Evolutionary conservation across 2,329 filamentous ascomycete species (phyloP).

Genomic region (Orbilia blumenaviensis): DNA sequence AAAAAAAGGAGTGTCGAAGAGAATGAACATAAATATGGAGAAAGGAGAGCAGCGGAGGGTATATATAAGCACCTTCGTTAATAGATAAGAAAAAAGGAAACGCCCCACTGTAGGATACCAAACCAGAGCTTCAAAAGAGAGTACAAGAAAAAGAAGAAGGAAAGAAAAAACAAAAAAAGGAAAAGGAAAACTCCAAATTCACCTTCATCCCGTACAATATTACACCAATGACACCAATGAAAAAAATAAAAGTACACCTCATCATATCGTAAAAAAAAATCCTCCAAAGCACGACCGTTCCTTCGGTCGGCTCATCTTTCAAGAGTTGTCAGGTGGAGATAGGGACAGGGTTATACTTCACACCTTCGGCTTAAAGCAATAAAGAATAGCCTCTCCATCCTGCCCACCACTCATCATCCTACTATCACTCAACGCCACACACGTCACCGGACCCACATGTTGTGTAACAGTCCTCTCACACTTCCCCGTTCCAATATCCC

Average conservation of each 20-base stretch:
- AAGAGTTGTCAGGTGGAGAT: not conserved
- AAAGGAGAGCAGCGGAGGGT: not conserved
- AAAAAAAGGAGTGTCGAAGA: not conserved
- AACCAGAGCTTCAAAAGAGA: not conserved
- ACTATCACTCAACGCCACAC: constrained; percentile 87
- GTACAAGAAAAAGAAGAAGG: constrained; percentile 9
- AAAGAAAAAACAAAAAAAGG: constrained; percentile 13
- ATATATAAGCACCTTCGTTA: constrained; percentile 9
- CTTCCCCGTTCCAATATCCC: constrained; percentile 90
- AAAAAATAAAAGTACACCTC: constrained; percentile 19
- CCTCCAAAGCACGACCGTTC: not conserved
- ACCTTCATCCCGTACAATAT: constrained; percentile 1
- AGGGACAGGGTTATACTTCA: not conserved
- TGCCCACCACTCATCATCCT: constrained; percentile 91
- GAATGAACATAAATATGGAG: not conserved
- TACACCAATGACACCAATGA: not conserved
- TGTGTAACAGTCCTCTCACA: constrained; percentile 93
- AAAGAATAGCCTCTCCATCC: constrained; percentile 88
- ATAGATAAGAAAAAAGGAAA: not conserved
- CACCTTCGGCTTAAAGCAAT: constrained; percentile 70
- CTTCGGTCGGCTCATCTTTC: too few relatives aligned
- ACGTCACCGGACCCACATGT: constrained; percentile 89
- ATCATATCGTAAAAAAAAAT: constrained; percentile 14
- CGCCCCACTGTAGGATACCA: not conserved
- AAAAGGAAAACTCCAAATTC: constrained; percentile 18